Base-by-base conservation (phyloP, 1,139 yeast species). In the Tardiomyces depauwii region DNA sequence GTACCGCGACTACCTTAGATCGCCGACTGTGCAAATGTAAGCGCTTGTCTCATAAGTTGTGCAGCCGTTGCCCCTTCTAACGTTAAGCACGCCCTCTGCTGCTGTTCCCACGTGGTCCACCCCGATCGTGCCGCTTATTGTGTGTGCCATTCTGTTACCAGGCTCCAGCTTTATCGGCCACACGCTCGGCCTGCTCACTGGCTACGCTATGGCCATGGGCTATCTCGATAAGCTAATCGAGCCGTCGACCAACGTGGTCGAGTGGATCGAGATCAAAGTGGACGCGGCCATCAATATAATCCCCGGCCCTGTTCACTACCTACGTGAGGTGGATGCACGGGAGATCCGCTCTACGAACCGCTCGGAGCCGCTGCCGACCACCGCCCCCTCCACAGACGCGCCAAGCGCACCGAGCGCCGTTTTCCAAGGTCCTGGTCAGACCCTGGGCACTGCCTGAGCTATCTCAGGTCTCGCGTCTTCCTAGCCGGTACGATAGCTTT, bases 161-260 rank as follows among this genome's bases (percentile, higher is more conserved):
- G 71, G 73, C 11, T 71, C 89, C 11, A 80, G 91, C 45, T 80
- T 87, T 54, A 66, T 81, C 55, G 95, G 95, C 21, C 95, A 88
- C 61, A 62, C 66, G 41, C 71, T 71, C 42, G 86, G 74, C 18
- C 65, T 74, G 53, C 58, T 60, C 40, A 73, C 70, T 43, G 88
- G 88, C 12, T 76, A 71, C 56, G 64, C 67, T 23, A 63, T 83
- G 58, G 84, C 76, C 2, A 64, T 71, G 57, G 91, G 82, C 12
- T 63, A 71, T 48, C 65, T 87, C 48, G 70, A 70, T 41, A 61
- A 70, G 41, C 65, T 82, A 57, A 74, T 70, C 21, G 70, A 74
- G 51, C 86, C 88, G 2, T 91, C 96, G 10, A 75, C 82, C 50
- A 66, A 73, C 53, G 72, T 77, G 1, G 74, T 87, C 18, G 73